Percentiles rank a stretch among this genome's conserved stretches.
These are phyloP conservation scores for Dactylellina haptotyla DNA, from an alignment of 2,329 filamentous ascomycete genomes.

Conservation along the genomic window DNA sequence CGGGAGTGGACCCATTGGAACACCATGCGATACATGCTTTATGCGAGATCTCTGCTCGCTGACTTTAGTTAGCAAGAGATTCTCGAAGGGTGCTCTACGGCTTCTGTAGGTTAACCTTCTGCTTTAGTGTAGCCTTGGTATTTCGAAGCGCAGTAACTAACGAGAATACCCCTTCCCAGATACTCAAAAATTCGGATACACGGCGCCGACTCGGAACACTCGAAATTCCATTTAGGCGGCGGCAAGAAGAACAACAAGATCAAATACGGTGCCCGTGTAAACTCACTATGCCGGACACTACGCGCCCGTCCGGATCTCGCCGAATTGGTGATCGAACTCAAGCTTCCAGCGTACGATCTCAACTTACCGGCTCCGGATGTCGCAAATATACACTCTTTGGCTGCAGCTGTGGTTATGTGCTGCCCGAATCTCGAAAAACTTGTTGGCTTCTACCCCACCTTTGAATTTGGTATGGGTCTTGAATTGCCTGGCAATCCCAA, in stretches of 20 bases:
- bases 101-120: constrained; percentile 33
- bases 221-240: constrained; percentile 44
- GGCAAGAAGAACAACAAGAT: constrained; percentile 36
- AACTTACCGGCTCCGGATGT: constrained; percentile 28
- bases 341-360: constrained; percentile 50
- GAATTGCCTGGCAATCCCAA: constrained; percentile 31
- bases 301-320: constrained; percentile 38
- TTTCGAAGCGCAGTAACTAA: constrained; percentile 5
- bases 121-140: not conserved
- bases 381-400: constrained; percentile 40
- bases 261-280: constrained; percentile 48
- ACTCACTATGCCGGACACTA: constrained; percentile 45
- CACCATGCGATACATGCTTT: constrained; percentile 53
- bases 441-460: constrained; percentile 50
- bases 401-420: constrained; percentile 42
- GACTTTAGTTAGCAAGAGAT: constrained; percentile 41
- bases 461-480: constrained; percentile 50
- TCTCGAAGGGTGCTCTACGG: constrained; percentile 40
- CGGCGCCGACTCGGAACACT: constrained; percentile 43
- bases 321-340: constrained; percentile 44
- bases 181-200: constrained; percentile 52
- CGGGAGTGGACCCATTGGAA: constrained; percentile 28
- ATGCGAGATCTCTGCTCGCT: constrained; percentile 53
- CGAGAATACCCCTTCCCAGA: not conserved
- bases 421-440: constrained; percentile 49